Conservation (phyloP, 140 eudicot genomes). For the Oenanthe javanica region DNA sequence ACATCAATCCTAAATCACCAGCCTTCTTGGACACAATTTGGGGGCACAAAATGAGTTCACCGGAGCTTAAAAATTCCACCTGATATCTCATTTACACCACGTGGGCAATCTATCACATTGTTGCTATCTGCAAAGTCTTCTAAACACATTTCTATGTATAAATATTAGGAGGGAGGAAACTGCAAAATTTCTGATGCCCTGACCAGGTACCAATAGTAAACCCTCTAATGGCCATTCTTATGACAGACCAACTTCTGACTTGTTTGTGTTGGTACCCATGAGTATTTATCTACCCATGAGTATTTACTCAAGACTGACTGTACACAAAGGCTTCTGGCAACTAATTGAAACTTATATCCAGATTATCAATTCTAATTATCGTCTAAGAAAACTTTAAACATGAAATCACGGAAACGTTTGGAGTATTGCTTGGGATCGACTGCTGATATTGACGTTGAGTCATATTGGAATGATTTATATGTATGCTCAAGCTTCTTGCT, state of each 20-base stretch:
- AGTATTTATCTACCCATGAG: too few relatives aligned
- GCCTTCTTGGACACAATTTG: neutral
- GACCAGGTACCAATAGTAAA: neutral
- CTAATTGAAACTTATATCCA: neutral
- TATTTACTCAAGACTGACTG: neutral
- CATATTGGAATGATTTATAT: conserved; percentile 68
- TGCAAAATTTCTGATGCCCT: neutral
- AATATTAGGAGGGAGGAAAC: neutral
- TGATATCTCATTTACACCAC: neutral
- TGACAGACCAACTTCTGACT: neutral
- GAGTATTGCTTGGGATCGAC: conserved; percentile 81
- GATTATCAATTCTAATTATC: conserved; percentile 24
- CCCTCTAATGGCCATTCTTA: neutral
- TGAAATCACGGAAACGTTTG: conserved; percentile 73
- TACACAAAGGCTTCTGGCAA: neutral
- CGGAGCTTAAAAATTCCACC: neutral
- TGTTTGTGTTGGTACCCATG: neutral
- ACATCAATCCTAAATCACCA: neutral
- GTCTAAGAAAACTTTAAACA: conserved; percentile 58
- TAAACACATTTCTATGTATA: neutral
- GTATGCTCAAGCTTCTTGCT: conserved; percentile 89
- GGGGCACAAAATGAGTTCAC: neutral
- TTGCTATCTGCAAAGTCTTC: neutral
- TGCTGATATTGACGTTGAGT: conserved; percentile 74
- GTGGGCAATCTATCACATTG: neutral